Evolutionary conservation across 164 flowering plant species (phyloP).

Genomic region (Stephania japonica): DNA sequence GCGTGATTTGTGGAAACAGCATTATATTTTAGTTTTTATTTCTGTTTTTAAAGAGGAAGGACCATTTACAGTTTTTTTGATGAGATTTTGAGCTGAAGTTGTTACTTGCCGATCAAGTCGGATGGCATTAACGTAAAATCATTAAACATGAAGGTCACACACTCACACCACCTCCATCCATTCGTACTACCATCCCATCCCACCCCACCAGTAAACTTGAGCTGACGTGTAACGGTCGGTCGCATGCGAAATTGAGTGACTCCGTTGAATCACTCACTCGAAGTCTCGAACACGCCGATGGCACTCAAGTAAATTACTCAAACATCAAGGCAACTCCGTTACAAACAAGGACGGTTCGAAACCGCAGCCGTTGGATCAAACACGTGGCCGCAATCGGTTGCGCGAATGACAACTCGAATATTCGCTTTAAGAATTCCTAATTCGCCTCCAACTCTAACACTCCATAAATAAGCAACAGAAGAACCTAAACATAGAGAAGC

Average conservation of each 20-base stretch:
- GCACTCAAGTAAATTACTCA: neutral
- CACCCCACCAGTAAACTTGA: too few relatives aligned
- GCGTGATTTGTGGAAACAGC: too few relatives aligned
- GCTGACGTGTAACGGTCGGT: too few relatives aligned
- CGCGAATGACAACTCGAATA: neutral
- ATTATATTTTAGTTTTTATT: too few relatives aligned
- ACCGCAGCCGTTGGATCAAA: neutral
- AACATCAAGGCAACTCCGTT: neutral
- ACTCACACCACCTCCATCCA: too few relatives aligned
- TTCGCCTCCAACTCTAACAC: neutral
- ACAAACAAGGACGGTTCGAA: neutral
- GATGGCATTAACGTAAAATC: neutral
- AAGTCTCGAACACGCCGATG: neutral
- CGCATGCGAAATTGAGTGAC: too few relatives aligned
- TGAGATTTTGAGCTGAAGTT: too few relatives aligned
- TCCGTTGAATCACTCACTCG: too few relatives aligned
- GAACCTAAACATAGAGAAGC: neutral
- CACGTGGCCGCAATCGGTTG: neutral
- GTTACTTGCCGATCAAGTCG: neutral
- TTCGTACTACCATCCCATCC: too few relatives aligned
- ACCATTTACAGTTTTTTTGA: too few relatives aligned
- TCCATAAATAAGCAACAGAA: neutral
- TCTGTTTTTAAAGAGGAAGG: too few relatives aligned
- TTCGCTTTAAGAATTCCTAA: constrained; percentile 5
- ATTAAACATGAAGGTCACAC: neutral